phyloP scores from a whole-genome alignment of 345 rosid species.

The Eucalyptus lansdowneana region DNA sequence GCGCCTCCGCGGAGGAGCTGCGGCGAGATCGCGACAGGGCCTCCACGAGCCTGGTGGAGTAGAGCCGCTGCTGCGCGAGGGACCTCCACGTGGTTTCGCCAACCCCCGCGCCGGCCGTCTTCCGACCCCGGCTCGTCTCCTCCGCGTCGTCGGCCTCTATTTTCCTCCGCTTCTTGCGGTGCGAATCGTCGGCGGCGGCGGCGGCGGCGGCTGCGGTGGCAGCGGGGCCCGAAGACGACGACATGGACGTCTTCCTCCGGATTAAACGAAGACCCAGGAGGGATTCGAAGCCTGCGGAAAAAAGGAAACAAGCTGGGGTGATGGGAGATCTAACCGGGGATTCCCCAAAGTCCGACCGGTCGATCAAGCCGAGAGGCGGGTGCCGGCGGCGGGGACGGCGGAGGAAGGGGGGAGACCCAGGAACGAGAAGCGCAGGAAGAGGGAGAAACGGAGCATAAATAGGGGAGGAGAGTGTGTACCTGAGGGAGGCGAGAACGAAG shows the following conservation, averaged over 20 bases:
- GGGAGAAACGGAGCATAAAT: neutral
- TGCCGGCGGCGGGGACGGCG: neutral
- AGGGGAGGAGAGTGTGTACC: neutral
- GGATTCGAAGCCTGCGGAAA: neutral
- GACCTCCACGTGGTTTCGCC: slow-evolving; percentile 33
- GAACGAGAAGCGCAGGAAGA: neutral
- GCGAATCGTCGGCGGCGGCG: neutral
- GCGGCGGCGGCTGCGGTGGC: too few species aligned
- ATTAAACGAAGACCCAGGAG: too few species aligned
- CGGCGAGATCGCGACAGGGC: slow-evolving; percentile 41
- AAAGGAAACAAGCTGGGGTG: neutral
- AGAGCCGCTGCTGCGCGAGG: slow-evolving; percentile 46
- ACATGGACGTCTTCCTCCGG: neutral
- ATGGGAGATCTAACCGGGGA: neutral
- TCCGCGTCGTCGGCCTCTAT: neutral
- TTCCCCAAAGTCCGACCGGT: too few species aligned
- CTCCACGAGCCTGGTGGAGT: slow-evolving; percentile 46
- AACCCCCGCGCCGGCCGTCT: neutral
- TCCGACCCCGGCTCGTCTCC: neutral
- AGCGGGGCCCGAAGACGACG: neutral
- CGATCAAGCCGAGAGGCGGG: neutral
- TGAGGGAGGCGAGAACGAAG: neutral
- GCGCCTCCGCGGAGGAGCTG: neutral
- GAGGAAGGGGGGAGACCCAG: neutral
- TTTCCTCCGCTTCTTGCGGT: neutral